phyloP scores from a whole-genome alignment of 2,329 filamentous ascomycete genomes.

The Talaromyces sp. region DNA sequence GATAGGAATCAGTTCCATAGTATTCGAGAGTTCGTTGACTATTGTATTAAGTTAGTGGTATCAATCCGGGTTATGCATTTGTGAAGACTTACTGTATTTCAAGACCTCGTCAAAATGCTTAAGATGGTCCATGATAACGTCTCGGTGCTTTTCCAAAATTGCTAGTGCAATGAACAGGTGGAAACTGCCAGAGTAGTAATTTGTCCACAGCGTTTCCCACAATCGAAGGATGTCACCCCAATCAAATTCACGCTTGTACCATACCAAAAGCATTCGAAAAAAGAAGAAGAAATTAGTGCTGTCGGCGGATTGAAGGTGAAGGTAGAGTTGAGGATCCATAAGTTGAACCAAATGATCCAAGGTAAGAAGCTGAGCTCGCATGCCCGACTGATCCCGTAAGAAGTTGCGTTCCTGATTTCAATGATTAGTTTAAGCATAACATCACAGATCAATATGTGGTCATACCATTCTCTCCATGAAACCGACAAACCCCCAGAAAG shows the following conservation, averaged over 20 bases:
- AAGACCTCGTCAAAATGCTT: conserved; percentile 94
- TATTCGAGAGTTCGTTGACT: conserved; percentile 94
- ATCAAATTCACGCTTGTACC: conserved; percentile 96
- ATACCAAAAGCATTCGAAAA: conserved; percentile 97
- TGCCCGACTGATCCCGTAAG: conserved; percentile 89
- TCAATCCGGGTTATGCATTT: not conserved
- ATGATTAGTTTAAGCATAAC: not conserved
- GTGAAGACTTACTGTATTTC: conserved; percentile 73
- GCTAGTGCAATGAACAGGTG: conserved; percentile 92
- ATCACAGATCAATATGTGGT: not conserved
- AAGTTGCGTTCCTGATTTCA: conserved; percentile 76
- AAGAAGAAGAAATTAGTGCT: conserved; percentile 99
- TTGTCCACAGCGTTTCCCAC: conserved; percentile 95
- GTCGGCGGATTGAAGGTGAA: conserved; percentile 83
- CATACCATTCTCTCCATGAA: conserved; percentile 92
- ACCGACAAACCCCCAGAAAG: conserved; percentile 92
- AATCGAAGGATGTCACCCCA: conserved; percentile 82
- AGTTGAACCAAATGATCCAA: conserved; percentile 94
- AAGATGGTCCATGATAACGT: conserved; percentile 92
- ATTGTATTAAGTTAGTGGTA: not conserved
- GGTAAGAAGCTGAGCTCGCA: conserved; percentile 85
- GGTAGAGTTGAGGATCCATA: conserved; percentile 91
- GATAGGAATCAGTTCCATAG: conserved; percentile 83
- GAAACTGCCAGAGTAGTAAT: conserved; percentile 82
- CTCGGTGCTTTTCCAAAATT: conserved; percentile 91